Conservation (phyloP, 2,329 filamentous ascomycete genomes). For the Lasiodiplodia citricola region DNA sequence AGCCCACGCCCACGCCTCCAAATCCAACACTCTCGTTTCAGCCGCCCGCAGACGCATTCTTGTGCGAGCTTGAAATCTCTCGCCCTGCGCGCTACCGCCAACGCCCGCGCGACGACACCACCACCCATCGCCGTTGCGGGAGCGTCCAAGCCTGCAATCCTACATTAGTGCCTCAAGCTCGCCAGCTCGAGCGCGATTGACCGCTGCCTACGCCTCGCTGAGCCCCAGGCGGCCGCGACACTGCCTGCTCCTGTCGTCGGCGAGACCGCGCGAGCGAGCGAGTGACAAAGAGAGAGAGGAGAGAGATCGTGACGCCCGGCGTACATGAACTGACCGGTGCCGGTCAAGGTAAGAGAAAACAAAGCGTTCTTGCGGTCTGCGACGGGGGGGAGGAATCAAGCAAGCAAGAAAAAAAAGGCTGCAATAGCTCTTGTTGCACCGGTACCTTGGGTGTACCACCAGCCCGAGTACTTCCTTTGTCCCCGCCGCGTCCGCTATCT, state of each 20-base stretch:
- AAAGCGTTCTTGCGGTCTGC: constrained; percentile 21
- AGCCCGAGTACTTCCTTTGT: constrained; percentile 27
- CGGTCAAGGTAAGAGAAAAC: constrained; percentile 21
- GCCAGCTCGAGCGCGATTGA: constrained; percentile 14
- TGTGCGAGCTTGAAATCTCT: constrained; percentile 21
- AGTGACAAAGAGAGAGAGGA: constrained; percentile 21
- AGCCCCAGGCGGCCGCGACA: constrained; percentile 14
- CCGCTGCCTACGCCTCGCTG: constrained; percentile 1
- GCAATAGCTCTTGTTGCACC: constrained; percentile 26
- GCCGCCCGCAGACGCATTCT: constrained; percentile 24
- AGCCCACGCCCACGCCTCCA: constrained; percentile 18
- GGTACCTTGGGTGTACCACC: constrained; percentile 26
- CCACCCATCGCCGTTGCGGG: background rate
- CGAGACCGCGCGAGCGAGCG: constrained; percentile 5
- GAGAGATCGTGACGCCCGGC: background rate
- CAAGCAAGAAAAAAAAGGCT: constrained; percentile 6
- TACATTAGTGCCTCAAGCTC: background rate
- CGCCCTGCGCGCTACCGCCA: constrained; percentile 17
- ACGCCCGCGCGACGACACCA: constrained; percentile 14
- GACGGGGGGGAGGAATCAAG: constrained; percentile 17
- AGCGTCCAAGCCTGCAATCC: constrained; percentile 1
- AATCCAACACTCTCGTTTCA: constrained; percentile 24
- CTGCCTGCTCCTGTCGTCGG: background rate
- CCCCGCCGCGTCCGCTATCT: constrained; percentile 12
- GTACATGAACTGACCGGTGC: constrained; percentile 26